These are phyloP conservation scores for Aaosphaeria pasadenensis DNA, from an alignment of 2,329 filamentous ascomycete genomes.

Conservation along the genomic window DNA sequence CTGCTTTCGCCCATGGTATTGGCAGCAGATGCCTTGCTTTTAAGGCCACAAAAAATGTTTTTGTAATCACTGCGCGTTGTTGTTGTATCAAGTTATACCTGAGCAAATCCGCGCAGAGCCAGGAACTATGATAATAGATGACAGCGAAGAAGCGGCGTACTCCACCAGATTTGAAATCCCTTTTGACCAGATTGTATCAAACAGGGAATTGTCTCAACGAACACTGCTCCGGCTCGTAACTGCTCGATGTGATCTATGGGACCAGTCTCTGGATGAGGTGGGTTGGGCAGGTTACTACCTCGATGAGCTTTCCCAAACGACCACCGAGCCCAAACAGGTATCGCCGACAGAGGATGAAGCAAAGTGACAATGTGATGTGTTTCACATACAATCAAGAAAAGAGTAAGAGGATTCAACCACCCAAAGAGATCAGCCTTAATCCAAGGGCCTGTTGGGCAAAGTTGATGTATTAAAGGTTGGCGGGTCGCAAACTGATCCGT, in stretches of 20 bases:
- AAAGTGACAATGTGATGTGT: constrained; percentile 14
- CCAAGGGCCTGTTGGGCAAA: constrained; percentile 16
- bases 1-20: constrained; percentile 23
- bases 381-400: constrained; percentile 16
- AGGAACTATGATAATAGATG: too few relatives aligned
- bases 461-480: constrained; percentile 20
- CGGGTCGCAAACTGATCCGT: constrained; percentile 23
- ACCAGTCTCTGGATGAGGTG: too few relatives aligned
- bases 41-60: too few relatives aligned
- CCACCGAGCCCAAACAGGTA: constrained; percentile 13
- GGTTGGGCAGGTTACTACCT: constrained; percentile 5
- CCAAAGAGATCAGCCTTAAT: constrained; percentile 16
- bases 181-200: too few relatives aligned
- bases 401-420: constrained; percentile 9
- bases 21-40: not conserved
- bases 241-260: too few relatives aligned
- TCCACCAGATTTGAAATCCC: too few relatives aligned
- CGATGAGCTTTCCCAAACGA: constrained; percentile 8
- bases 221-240: too few relatives aligned
- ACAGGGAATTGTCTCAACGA: too few relatives aligned
- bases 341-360: constrained; percentile 8
- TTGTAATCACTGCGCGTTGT: not conserved
- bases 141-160: too few relatives aligned
- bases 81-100: too few relatives aligned
- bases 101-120: too few relatives aligned